A percentile compares a stretch with the other conserved stretches of the same genome.
These are phyloP conservation scores for Sarocladiaceae sp. DNA, from an alignment of 2,329 filamentous ascomycete species.

Conservation along the genomic window DNA sequence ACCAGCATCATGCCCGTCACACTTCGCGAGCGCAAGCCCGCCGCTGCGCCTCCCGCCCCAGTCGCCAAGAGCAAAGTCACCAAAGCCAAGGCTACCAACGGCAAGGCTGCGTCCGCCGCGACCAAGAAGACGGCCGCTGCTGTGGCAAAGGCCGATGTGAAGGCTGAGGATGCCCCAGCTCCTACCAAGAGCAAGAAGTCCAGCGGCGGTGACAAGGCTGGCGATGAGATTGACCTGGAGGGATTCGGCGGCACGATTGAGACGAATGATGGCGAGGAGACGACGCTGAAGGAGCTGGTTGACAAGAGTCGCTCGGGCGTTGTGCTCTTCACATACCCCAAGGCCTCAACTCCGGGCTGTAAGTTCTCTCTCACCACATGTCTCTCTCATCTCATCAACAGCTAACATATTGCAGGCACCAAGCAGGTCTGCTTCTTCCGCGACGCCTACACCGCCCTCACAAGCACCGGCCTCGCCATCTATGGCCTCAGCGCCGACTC, in stretches of 20 bases:
- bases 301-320: conserved; percentile 79
- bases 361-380: conserved; percentile 34
- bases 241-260: conserved; percentile 67
- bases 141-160: conserved; percentile 20
- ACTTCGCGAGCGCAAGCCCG: conserved; percentile 54
- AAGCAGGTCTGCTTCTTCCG: conserved; percentile 91
- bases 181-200: conserved; percentile 10
- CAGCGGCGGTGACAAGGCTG: conserved; percentile 32
- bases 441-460: conserved; percentile 72
- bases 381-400: neutral
- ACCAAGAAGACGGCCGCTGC: conserved; percentile 20
- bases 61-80: conserved; percentile 26
- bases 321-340: conserved; percentile 92
- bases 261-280: conserved; percentile 77
- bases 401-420: conserved; percentile 57
- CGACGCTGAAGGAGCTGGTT: conserved; percentile 72
- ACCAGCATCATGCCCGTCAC: conserved; percentile 43
- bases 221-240: conserved; percentile 50
- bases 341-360: conserved; percentile 92
- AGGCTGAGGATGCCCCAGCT: conserved; percentile 13
- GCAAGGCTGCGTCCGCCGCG: conserved; percentile 27
- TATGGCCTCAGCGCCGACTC: conserved; percentile 86
- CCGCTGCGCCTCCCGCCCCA: conserved; percentile 39
- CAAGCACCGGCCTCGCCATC: conserved; percentile 72
- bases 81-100: conserved; percentile 28